Percentiles rank a stretch among this genome's conserved stretches.
Conservation (phyloP, 2,329 filamentous ascomycete genomes). For the Dryadomyces quercivorus region DNA sequence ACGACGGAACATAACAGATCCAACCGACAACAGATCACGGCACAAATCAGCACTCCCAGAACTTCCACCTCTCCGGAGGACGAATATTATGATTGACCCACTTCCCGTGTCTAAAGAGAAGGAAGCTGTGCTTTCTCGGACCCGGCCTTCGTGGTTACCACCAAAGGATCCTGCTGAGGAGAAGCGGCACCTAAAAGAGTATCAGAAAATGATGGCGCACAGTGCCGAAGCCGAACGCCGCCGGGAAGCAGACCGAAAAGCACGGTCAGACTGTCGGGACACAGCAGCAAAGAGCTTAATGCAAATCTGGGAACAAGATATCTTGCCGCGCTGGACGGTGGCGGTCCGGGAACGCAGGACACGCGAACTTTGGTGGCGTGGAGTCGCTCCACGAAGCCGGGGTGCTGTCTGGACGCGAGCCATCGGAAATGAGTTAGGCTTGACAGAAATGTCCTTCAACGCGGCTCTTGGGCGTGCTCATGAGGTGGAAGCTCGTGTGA, state of each 20-base stretch:
- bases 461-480: slow-evolving; percentile 58
- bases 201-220: slow-evolving; percentile 67
- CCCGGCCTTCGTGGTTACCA: slow-evolving; percentile 72
- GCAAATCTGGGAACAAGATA: slow-evolving; percentile 62
- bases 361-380: slow-evolving; percentile 72
- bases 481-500: slow-evolving; percentile 45
- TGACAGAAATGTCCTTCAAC: slow-evolving; percentile 54
- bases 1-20: slow-evolving; percentile 20
- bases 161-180: slow-evolving; percentile 87
- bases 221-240: slow-evolving; percentile 48
- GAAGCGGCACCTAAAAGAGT: slow-evolving; percentile 73
- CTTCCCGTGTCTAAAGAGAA: slow-evolving; percentile 78
- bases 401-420: slow-evolving; percentile 58
- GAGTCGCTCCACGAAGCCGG: slow-evolving; percentile 58
- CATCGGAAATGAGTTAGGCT: slow-evolving; percentile 60
- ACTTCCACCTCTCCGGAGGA: slow-evolving; percentile 56
- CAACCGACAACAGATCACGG: slow-evolving; percentile 34
- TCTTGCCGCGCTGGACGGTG: slow-evolving; percentile 63
- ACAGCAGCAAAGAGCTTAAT: slow-evolving; percentile 40
- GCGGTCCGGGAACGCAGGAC: slow-evolving; percentile 58
- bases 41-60: slow-evolving; percentile 57
- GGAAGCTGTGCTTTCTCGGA: slow-evolving; percentile 69
- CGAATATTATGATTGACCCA: slow-evolving; percentile 74
- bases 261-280: slow-evolving; percentile 40
- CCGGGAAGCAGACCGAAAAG: slow-evolving; percentile 39